Percentiles rank a stretch among this genome's conserved stretches.
phyloP scores from a whole-genome alignment of 176 grass and related monocot genomes.

The Carex myosuroides region DNA sequence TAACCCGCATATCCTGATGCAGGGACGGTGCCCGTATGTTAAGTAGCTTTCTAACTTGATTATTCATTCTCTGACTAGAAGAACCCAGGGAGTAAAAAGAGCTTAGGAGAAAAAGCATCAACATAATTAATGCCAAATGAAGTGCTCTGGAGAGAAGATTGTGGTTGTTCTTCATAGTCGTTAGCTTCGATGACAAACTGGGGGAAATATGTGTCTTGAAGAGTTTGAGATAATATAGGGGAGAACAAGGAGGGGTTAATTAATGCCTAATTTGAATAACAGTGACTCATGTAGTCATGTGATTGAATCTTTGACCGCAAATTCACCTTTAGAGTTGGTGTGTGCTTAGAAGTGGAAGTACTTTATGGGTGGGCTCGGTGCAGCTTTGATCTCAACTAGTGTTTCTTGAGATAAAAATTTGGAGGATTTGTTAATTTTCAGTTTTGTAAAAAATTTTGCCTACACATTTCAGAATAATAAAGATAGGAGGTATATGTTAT shows the following conservation, averaged over 20 bases:
- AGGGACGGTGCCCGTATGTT: not conserved
- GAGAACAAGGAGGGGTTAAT: not conserved
- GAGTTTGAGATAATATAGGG: conserved; percentile 16
- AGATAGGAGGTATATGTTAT: too few species aligned
- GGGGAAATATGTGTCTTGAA: conserved; percentile 1
- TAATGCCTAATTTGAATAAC: conserved; percentile 17
- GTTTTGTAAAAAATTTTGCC: not conserved
- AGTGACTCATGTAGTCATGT: conserved; percentile 16
- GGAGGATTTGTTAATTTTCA: not conserved
- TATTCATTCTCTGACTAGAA: conserved; percentile 2
- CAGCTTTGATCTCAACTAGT: not conserved
- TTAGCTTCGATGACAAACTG: not conserved
- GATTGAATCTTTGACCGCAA: conserved; percentile 21
- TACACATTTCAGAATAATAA: too few species aligned
- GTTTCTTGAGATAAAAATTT: not conserved
- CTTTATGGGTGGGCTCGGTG: not conserved
- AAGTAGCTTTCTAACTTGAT: conserved; percentile 15
- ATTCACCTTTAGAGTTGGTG: not conserved
- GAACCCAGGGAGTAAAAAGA: not conserved
- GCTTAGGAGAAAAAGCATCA: conserved; percentile 7
- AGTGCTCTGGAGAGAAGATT: not conserved
- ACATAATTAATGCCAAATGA: not conserved
- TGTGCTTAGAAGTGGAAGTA: not conserved
- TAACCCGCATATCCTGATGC: conserved; percentile 11
- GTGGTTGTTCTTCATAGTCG: conserved; percentile 13